Evolutionary conservation across 345 rosid genomes (phyloP), one percentile per base, ranked within the genome.

Genomic region (Lumnitzera racemosa): DNA sequence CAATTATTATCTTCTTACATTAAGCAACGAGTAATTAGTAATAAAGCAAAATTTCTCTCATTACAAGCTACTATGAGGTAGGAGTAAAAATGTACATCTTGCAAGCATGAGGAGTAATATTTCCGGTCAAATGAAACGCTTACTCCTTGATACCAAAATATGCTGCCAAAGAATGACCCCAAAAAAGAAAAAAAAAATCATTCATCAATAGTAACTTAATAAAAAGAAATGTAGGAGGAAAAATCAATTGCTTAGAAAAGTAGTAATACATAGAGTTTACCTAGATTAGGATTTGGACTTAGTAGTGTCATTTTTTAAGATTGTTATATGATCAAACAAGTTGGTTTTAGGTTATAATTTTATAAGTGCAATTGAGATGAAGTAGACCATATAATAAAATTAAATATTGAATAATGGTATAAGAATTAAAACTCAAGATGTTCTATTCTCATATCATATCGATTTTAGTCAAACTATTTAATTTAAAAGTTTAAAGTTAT

Each of bases 21-120:
- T 27, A 27, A 47, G 76, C 65, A 36, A 36, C 43, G 5, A 4
- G 9, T 36, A 36, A 36, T 36, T 36, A 36, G 7, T 36, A 36
- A 36, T 23, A 0, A 16, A 10, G 4, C 60, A 57, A 20, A 11
- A 16, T 2, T 36, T 36, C 15, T 1, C 49, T 41, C 20, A 3
- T 24, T 36, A 12, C 49, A 57, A 4, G 10, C 23, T 47, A 29
- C 13, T 13, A 1, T 53, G 11, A 55, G 51, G 57, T 41, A 10
- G 74, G 78, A 14, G 69, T 46, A 16, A 77, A 53, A 47, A 74
- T 61, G 17, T 62, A 72, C 76, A 72, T 72, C 67, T 70, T 72
- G 67, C 76, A 70, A 8, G 76, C 76, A 55, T 72, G 78, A 41
- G 80, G 67, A 13, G 70, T 78, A 58, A 77, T 61, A 47, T 55